A percentile compares a stretch with the other conserved stretches of the same genome.
Conservation (phyloP, 2,329 filamentous ascomycete genomes). For the Fusarium oligoseptatum region DNA sequence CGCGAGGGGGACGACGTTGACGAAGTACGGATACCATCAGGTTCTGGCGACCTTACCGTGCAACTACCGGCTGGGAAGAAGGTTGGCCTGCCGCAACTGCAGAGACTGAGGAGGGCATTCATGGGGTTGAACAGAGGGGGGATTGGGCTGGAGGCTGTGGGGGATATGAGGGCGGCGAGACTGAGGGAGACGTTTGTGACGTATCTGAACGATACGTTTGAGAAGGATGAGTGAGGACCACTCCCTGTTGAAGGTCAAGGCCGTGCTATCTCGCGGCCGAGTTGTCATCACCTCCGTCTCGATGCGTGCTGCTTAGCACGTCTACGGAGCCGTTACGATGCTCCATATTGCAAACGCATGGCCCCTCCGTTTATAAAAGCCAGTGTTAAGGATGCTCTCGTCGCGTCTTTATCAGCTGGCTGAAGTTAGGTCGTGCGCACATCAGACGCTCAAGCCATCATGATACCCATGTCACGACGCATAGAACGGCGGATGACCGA, state of each 20-base stretch:
- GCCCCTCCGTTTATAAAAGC: background rate
- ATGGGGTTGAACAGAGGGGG: constrained; percentile 80
- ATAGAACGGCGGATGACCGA: background rate
- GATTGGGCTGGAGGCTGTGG: constrained; percentile 70
- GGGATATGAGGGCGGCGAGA: constrained; percentile 66
- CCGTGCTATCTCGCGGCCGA: background rate
- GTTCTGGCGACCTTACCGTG: constrained; percentile 63
- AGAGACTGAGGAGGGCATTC: constrained; percentile 82
- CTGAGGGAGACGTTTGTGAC: constrained; percentile 74
- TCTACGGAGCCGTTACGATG: background rate
- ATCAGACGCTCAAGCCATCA: background rate
- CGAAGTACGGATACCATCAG: constrained; percentile 64
- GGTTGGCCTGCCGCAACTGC: constrained; percentile 79
- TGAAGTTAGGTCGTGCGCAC: background rate
- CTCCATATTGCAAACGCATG: background rate
- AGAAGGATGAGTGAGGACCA: constrained; percentile 64
- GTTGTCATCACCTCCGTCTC: background rate
- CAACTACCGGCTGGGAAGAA: constrained; percentile 73
- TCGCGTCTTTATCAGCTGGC: background rate
- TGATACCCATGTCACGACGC: background rate
- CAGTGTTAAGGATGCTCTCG: background rate
- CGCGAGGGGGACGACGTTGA: constrained; percentile 74
- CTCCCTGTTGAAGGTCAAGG: background rate
- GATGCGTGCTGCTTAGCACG: background rate
- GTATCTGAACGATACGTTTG: constrained; percentile 76